Evolutionary conservation across 805 yeast species (phyloP).

Genomic region (Candida nemodendra): DNA sequence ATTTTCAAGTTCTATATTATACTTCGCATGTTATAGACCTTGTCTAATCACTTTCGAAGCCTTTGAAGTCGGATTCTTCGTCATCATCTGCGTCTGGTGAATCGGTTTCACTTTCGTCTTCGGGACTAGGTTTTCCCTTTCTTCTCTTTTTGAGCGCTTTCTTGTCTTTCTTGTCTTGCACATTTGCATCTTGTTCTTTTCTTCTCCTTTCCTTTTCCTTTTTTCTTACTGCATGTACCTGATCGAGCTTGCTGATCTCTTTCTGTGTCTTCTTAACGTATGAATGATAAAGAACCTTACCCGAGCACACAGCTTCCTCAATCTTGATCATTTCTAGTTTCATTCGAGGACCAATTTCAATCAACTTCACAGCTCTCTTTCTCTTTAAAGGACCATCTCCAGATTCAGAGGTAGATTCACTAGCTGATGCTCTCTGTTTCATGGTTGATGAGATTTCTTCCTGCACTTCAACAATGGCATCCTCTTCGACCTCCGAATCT

Average conservation of each 20-base stretch:
- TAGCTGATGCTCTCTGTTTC: constrained; percentile 5
- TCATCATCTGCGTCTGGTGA: constrained; percentile 24
- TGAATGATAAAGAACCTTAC: constrained; percentile 85
- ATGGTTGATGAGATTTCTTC: constrained; percentile 24
- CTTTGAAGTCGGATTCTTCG: constrained; percentile 27
- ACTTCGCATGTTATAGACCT: too few species aligned
- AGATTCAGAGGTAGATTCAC: not conserved
- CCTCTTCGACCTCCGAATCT: constrained; percentile 94
- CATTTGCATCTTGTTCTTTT: constrained; percentile 75
- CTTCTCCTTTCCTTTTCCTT: constrained; percentile 69
- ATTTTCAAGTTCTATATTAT: too few species aligned
- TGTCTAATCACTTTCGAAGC: constrained; percentile 11
- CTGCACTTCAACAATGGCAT: constrained; percentile 66
- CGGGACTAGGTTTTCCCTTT: constrained; percentile 40
- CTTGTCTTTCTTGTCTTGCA: constrained; percentile 68
- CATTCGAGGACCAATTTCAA: constrained; percentile 92
- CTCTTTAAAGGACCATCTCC: constrained; percentile 26
- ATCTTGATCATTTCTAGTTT: constrained; percentile 74
- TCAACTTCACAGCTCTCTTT: constrained; percentile 86
- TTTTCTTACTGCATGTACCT: constrained; percentile 59
- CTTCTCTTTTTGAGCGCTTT: constrained; percentile 74
- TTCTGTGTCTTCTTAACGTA: constrained; percentile 58
- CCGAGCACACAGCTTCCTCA: constrained; percentile 88
- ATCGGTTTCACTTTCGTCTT: constrained; percentile 32
- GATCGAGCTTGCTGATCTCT: constrained; percentile 63